Conservation (phyloP, 441 rosid genomes). For the Pelargonium citronellum region DNA sequence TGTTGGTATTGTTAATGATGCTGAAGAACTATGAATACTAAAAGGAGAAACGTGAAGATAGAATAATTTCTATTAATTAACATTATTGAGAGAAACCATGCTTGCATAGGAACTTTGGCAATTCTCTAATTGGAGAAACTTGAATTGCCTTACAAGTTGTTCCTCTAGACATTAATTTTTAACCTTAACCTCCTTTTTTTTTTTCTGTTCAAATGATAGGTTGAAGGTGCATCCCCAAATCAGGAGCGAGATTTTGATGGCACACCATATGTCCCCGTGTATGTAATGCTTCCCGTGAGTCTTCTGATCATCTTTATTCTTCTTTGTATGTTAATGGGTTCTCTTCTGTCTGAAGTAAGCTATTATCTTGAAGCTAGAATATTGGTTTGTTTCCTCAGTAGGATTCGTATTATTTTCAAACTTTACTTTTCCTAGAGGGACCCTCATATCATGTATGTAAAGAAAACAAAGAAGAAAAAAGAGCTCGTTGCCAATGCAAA, state of each 20-base stretch:
- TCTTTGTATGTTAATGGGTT: background rate
- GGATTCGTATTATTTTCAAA: background rate
- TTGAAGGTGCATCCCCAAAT: conserved; percentile 16
- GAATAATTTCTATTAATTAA: too few relatives aligned
- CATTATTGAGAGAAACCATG: background rate
- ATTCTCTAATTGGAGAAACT: background rate
- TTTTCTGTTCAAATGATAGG: conserved; percentile 26
- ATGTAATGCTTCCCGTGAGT: conserved; percentile 65
- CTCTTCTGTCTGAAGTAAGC: background rate
- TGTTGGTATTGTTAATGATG: too few relatives aligned
- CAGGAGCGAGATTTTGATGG: conserved; percentile 58
- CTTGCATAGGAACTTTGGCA: background rate
- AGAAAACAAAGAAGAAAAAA: too few relatives aligned
- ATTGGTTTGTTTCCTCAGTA: background rate
- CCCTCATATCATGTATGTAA: too few relatives aligned
- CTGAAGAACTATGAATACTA: background rate
- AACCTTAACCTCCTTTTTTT: background rate
- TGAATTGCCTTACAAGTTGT: background rate
- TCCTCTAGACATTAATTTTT: background rate
- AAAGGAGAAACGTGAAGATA: background rate
- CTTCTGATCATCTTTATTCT: background rate
- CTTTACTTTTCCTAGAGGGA: background rate
- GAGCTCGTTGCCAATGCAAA: background rate
- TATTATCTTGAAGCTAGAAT: background rate
- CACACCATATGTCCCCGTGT: conserved; percentile 54